phyloP scores from a whole-genome alignment of 768 basidiomycete species.

The Candolleomyces efflorescens region DNA sequence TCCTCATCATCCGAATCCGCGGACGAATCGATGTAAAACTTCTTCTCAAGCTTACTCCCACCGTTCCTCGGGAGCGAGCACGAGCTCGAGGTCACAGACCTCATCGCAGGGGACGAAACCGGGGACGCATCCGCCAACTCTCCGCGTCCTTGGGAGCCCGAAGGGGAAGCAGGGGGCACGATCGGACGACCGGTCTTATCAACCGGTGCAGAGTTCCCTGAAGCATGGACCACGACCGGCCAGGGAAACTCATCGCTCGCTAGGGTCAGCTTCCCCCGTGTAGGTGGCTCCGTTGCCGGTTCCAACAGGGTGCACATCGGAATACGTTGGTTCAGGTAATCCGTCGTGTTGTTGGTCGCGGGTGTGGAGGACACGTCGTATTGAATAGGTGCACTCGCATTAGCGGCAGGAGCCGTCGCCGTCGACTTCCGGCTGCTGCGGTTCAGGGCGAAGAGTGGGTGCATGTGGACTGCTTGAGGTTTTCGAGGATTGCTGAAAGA shows the following conservation, averaged over 20 bases:
- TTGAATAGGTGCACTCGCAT: constrained; percentile 59
- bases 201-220: too few species aligned
- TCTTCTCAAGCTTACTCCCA: neutral
- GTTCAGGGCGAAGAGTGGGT: constrained; percentile 52
- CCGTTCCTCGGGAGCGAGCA: neutral
- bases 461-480: constrained; percentile 47
- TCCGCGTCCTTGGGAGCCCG: neutral
- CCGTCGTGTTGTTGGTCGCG: constrained; percentile 46
- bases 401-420: too few species aligned
- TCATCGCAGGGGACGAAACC: neutral
- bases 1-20: constrained; percentile 2
- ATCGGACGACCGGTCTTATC: too few species aligned
- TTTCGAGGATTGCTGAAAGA: constrained; percentile 31
- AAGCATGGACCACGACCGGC: constrained; percentile 42
- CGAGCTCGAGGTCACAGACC: neutral
- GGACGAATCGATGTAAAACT: constrained; percentile 12
- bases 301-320: constrained; percentile 53
- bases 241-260: constrained; percentile 58
- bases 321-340: constrained; percentile 37
- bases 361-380: constrained; percentile 59
- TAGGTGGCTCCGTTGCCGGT: constrained; percentile 63
- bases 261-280: constrained; percentile 40
- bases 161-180: neutral
- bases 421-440: constrained; percentile 28
- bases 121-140: neutral